Evolutionary conservation across 1,284 basidiomycete species (phyloP), one percentile per base, ranked within the genome.

Genomic region (Leccinum pachyderme): DNA sequence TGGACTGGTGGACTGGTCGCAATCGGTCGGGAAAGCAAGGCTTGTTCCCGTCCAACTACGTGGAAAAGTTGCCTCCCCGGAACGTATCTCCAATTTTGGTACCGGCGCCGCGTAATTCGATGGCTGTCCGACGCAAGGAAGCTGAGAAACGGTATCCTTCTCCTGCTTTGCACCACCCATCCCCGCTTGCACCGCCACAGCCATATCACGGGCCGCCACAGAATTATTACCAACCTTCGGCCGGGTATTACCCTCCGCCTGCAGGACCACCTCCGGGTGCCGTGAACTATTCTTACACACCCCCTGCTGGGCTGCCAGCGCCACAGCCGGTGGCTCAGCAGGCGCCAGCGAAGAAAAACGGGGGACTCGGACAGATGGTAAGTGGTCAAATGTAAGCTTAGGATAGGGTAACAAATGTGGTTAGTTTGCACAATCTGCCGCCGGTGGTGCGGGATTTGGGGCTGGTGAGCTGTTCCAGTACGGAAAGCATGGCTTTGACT

Each of bases 341-440:
- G 27, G 70, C 72, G 41, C 74, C 77, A 55, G 74, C 75, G 61
- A 87, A 89, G 75, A 82, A 82, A 69, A 74, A 67, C 58, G 83
- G 84, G 0, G 76, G 76, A 27, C 76, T 83, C 41, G 83, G 83
- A 5, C 77, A 77, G 59, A 82, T 82, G 24, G 86, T 87, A 61
- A 54, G 75, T 67, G 24, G 29, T 24, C 18, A 44, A 12, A 50
- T 44, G 12, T 27, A 33, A 5, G 31, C 28, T 29, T 37, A 8
- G n/a, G 37, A 37, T 29, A 24, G 11, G 6, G 24, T 59, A 35
- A 58, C 32, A 13, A 9, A 37, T 11, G 25, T 39, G 41, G 47
- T 31, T 54, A 84, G 82, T 70, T 85, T 73, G 84, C 80, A 1
- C 76, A 81, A 52, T 79, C 82, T 24, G 84, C 84, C 1, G 84